Evolutionary conservation across 441 rosid genomes (phyloP).

Genomic region (Sinapis alba): DNA sequence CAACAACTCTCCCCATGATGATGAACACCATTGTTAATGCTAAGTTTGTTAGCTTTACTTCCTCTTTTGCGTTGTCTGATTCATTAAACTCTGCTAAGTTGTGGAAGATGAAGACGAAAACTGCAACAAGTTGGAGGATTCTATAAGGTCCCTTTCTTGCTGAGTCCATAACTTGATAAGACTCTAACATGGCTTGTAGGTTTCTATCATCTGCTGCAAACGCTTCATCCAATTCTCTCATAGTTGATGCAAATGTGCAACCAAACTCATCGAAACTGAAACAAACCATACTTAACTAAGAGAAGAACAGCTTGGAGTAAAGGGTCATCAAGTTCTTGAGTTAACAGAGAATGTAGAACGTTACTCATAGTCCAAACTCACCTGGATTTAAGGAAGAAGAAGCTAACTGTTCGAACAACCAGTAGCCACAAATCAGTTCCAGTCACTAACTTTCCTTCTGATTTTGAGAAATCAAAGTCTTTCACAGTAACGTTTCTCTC

Average conservation of each 20-base stretch:
- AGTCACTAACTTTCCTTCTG: constrained; percentile 34
- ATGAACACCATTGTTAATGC: constrained; percentile 55
- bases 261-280: constrained; percentile 74
- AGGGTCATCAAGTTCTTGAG: constrained; percentile 5
- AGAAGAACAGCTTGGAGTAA: constrained; percentile 20
- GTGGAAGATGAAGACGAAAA: constrained; percentile 66
- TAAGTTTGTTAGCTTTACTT: constrained; percentile 37
- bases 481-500: constrained; percentile 39
- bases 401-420: constrained; percentile 67
- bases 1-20: constrained; percentile 69
- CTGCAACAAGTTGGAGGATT: constrained; percentile 64
- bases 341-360: background rate
- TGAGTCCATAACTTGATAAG: constrained; percentile 65
- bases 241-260: constrained; percentile 60
- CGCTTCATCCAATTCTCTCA: constrained; percentile 58
- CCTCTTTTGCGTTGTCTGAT: constrained; percentile 34
- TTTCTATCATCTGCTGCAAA: constrained; percentile 56
- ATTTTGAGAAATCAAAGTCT: constrained; percentile 32
- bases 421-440: constrained; percentile 62
- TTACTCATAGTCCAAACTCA: constrained; percentile 32
- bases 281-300: constrained; percentile 25
- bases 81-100: constrained; percentile 43
- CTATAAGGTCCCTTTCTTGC: constrained; percentile 71
- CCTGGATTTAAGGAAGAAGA: constrained; percentile 77
- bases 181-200: constrained; percentile 54